Conservation (phyloP, 805 yeast genomes). For the Hanseniaspora valbyensis region DNA sequence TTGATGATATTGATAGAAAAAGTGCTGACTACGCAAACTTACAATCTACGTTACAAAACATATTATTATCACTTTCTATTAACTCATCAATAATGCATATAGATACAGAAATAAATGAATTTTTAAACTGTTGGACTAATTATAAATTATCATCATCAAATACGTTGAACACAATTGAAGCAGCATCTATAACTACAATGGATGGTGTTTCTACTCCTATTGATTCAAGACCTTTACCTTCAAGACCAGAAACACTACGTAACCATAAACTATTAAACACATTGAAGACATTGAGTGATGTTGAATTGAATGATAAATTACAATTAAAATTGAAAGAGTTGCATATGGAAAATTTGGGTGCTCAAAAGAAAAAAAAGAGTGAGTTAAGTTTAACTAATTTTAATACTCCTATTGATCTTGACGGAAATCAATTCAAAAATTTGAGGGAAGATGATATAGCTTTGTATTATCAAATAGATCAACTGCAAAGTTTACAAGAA, state of each 20-base stretch:
- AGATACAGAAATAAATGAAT: background rate
- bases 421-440: conserved; percentile 13
- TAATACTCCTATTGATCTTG: conserved; percentile 19
- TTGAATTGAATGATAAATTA: conserved; percentile 24
- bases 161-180: background rate
- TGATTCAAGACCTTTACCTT: background rate
- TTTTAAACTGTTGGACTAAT: conserved; percentile 8
- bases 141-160: background rate
- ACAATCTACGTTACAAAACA: background rate
- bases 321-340: conserved; percentile 24
- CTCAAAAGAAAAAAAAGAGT: conserved; percentile 22
- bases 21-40: background rate
- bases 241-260: background rate
- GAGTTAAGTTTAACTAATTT: conserved; percentile 19
- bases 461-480: conserved; percentile 4
- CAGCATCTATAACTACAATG: background rate
- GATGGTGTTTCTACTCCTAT: background rate
- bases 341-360: conserved; percentile 24
- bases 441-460: conserved; percentile 8
- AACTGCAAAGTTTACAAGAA: background rate
- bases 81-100: background rate
- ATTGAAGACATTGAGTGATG: conserved; percentile 22
- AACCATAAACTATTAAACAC: conserved; percentile 13
- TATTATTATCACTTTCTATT: background rate
- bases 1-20: background rate